phyloP scores from a whole-genome alignment of 1,139 yeast genomes.

The Scheffersomyces quercinus region DNA sequence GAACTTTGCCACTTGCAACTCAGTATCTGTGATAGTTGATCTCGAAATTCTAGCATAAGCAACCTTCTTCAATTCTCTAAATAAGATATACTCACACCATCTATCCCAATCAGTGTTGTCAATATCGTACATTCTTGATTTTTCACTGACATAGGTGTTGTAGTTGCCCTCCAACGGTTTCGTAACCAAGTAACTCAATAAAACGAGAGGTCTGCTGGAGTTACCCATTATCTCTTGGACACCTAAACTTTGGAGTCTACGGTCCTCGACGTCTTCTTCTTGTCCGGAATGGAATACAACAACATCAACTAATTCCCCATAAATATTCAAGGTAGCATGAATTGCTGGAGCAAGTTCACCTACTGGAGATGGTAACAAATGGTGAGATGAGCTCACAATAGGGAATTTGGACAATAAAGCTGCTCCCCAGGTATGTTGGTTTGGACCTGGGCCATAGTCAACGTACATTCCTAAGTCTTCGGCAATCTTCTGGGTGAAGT shows the following conservation, averaged over 20 bases:
- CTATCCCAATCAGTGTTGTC: slow-evolving; percentile 95
- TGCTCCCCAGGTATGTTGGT: slow-evolving; percentile 98
- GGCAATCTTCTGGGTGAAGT: slow-evolving; percentile 85
- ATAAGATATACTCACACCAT: slow-evolving; percentile 96
- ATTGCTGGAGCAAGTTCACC: slow-evolving; percentile 99
- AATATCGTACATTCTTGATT: slow-evolving; percentile 87
- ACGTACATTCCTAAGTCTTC: slow-evolving; percentile 93
- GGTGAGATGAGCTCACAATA: slow-evolving; percentile 84
- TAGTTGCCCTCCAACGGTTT: slow-evolving; percentile 86
- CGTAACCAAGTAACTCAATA: slow-evolving; percentile 88
- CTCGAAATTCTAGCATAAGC: slow-evolving; percentile 95
- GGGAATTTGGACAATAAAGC: slow-evolving; percentile 93
- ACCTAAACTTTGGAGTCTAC: slow-evolving; percentile 80
- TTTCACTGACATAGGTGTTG: slow-evolving; percentile 82
- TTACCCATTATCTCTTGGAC: slow-evolving; percentile 80
- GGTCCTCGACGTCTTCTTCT: slow-evolving; percentile 94
- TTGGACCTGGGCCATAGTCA: slow-evolving; percentile 97
- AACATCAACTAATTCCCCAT: slow-evolving; percentile 83
- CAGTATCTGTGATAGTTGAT: slow-evolving; percentile 94
- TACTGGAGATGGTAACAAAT: slow-evolving; percentile 88
- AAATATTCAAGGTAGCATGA: slow-evolving; percentile 90
- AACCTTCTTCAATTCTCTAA: slow-evolving; percentile 80
- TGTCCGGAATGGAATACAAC: slow-evolving; percentile 98
- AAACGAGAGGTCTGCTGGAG: slow-evolving; percentile 72
- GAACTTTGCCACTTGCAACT: slow-evolving; percentile 92